A percentile compares a stretch with the other conserved stretches of the same genome.
These are phyloP conservation scores for Rhodotorula babjevae DNA, from an alignment of 768 basidiomycete species.

Conservation along the genomic window DNA sequence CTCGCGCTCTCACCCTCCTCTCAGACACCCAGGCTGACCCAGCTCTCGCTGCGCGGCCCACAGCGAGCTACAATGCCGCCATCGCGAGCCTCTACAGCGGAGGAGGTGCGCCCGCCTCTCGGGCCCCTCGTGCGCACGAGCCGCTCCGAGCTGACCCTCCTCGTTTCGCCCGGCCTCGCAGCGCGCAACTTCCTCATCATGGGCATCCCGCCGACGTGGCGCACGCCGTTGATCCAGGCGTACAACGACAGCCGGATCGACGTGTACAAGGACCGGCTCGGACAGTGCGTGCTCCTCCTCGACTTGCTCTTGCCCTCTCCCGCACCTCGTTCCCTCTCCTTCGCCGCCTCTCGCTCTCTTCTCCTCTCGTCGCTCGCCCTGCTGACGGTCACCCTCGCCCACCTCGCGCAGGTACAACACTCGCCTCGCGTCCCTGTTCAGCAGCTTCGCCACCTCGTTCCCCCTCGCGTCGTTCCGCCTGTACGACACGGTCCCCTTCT, in stretches of 20 bases:
- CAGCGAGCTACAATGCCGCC: background rate
- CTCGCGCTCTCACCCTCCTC: too few species aligned
- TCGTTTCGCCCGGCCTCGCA: background rate
- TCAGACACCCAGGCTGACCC: background rate
- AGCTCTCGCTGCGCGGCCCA: too few species aligned
- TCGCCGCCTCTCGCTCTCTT: background rate
- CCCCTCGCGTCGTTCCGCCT: slow-evolving; percentile 2
- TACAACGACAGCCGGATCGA: background rate
- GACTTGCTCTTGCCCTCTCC: background rate
- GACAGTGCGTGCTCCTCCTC: background rate
- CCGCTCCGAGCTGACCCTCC: background rate
- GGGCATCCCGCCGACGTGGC: slow-evolving; percentile 16
- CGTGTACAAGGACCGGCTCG: background rate
- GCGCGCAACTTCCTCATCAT: slow-evolving; percentile 30
- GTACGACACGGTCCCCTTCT: slow-evolving; percentile 22
- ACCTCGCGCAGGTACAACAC: slow-evolving; percentile 11
- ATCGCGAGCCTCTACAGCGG: background rate
- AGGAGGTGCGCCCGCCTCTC: background rate
- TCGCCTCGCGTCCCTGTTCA: background rate
- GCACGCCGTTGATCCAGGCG: slow-evolving; percentile 1
- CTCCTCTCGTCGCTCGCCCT: too few species aligned
- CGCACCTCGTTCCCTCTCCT: background rate
- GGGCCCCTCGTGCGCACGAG: background rate
- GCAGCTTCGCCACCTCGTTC: background rate
- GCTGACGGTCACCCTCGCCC: too few species aligned